Percentiles rank a stretch among this genome's conserved stretches.
Conservation (phyloP, 2,329 filamentous ascomycete species). For the Arthrobotrys entomopaga region DNA sequence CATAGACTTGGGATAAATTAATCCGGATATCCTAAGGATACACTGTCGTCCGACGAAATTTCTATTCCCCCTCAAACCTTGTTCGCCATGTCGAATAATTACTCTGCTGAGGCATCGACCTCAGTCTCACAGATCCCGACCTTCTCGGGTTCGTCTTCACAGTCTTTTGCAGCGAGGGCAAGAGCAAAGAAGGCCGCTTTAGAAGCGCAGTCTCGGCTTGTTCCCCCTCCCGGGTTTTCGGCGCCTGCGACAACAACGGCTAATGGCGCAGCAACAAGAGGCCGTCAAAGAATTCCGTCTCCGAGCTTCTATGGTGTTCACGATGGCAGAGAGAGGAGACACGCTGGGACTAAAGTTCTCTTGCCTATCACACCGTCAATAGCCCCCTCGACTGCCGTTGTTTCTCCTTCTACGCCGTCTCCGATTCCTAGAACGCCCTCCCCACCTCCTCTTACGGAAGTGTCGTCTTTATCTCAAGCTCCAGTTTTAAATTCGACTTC, state of each 20-base stretch:
- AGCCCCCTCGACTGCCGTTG: constrained; percentile 25
- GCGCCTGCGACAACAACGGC: constrained; percentile 15
- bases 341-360: constrained; percentile 31
- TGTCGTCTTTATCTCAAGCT: constrained; percentile 22
- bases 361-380: constrained; percentile 34
- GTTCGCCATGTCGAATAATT: constrained; percentile 38
- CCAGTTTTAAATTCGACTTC: constrained; percentile 24
- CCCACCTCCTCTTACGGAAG: constrained; percentile 29
- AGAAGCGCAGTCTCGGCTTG: constrained; percentile 31
- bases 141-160: constrained; percentile 17
- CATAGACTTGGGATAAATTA: constrained; percentile 11
- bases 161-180: constrained; percentile 39
- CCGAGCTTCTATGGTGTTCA: constrained; percentile 46
- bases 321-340: constrained; percentile 35
- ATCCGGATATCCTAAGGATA: neutral
- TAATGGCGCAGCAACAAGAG: constrained; percentile 4
- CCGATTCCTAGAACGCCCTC: constrained; percentile 48
- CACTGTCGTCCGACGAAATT: neutral
- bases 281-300: constrained; percentile 34
- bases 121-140: constrained; percentile 47
- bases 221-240: constrained; percentile 38
- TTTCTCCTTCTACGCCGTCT: constrained; percentile 40
- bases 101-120: constrained; percentile 33
- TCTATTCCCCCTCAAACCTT: constrained; percentile 1
- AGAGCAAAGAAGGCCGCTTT: constrained; percentile 43